Conservation (phyloP, 202 grass and related monocot genomes). For the Hordeum pubiflorum region DNA sequence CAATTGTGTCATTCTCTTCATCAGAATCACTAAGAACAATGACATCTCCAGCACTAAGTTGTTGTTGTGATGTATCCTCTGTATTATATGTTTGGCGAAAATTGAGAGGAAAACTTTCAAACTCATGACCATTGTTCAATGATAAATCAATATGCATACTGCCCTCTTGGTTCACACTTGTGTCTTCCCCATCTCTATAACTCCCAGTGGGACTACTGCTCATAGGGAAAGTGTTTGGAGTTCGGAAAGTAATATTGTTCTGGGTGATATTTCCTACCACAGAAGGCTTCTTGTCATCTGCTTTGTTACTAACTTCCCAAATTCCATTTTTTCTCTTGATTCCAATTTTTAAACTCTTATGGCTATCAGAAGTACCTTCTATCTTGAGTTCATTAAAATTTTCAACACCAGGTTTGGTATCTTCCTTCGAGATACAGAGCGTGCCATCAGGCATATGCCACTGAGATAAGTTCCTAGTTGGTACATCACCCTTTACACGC, state of each 20-base stretch:
- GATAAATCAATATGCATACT: conserved; percentile 54
- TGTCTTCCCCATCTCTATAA: conserved; percentile 71
- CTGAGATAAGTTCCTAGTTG: conserved; percentile 54
- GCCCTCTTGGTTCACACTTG: conserved; percentile 81
- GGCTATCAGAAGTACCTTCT: conserved; percentile 61
- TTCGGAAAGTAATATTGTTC: conserved; percentile 41
- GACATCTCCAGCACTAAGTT: conserved; percentile 43
- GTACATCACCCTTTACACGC: conserved; percentile 74
- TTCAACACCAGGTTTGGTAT: conserved; percentile 30
- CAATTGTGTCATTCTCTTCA: conserved; percentile 56
- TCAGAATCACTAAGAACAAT: conserved; percentile 96
- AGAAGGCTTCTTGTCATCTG: conserved; percentile 43
- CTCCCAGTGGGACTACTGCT: conserved; percentile 60
- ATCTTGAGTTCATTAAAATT: conserved; percentile 42
- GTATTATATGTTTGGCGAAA: conserved; percentile 42
- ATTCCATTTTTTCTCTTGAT: conserved; percentile 74
- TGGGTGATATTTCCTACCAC: conserved; percentile 37
- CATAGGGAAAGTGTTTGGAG: conserved; percentile 44
- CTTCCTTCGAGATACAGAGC: conserved; percentile 33
- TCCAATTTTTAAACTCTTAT: conserved; percentile 59
- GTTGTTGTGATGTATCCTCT: conserved; percentile 46
- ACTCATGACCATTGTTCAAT: conserved; percentile 69
- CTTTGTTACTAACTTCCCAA: conserved; percentile 68
- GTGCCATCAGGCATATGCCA: conserved; percentile 96
- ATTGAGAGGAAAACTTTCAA: conserved; percentile 51